Conservation (phyloP, 257 asterid genomes). For the Nicotiana otophora region DNA sequence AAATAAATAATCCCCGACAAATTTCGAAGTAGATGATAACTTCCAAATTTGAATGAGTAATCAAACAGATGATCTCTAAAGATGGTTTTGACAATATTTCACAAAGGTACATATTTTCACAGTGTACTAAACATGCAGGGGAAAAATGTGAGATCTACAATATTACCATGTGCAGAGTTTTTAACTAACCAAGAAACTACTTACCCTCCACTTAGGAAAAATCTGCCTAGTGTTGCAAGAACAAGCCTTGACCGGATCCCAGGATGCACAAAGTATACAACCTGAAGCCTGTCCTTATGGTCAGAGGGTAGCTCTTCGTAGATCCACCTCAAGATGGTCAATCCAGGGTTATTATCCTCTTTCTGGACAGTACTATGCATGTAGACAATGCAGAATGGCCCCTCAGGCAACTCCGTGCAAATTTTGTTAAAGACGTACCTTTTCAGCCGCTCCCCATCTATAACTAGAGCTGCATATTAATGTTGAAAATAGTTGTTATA, state of each 20-base stretch:
- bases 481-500: background rate
- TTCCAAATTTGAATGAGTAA: background rate
- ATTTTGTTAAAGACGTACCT: slow-evolving; percentile 66
- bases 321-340: slow-evolving; percentile 85
- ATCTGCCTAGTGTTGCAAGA: slow-evolving; percentile 85
- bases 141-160: background rate
- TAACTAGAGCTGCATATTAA: slow-evolving; percentile 49
- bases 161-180: background rate
- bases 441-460: slow-evolving; percentile 76
- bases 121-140: background rate
- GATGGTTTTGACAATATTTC: background rate
- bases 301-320: slow-evolving; percentile 76
- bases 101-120: background rate
- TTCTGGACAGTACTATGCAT: slow-evolving; percentile 76
- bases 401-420: slow-evolving; percentile 54
- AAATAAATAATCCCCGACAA: background rate
- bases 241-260: slow-evolving; percentile 82
- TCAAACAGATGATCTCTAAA: background rate
- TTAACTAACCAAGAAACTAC: slow-evolving; percentile 18
- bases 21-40: background rate
- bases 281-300: slow-evolving; percentile 75
- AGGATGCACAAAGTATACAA: slow-evolving; percentile 85
- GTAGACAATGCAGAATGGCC: slow-evolving; percentile 85
- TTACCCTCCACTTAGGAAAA: slow-evolving; percentile 88
- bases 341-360: slow-evolving; percentile 87